Conservation (phyloP, 441 rosid genomes). For the Biscutella laevigata region DNA sequence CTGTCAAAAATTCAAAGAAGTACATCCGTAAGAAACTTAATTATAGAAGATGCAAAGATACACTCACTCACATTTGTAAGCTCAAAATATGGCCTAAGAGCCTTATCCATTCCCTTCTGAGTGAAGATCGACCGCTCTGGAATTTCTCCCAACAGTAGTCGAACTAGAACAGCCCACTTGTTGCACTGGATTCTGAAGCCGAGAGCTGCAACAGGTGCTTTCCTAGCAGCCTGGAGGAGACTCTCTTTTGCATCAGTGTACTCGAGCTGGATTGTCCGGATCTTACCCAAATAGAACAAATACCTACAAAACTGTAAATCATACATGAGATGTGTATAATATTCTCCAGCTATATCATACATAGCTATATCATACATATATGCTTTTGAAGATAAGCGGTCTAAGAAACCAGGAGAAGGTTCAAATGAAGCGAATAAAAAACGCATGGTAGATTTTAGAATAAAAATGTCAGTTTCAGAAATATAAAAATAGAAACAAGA, state of each 20-base stretch:
- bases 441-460: not conserved
- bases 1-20: conserved; percentile 25
- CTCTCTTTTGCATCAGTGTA: conserved; percentile 62
- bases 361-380: too few species aligned
- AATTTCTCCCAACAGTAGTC: conserved; percentile 51
- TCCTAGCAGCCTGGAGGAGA: conserved; percentile 53
- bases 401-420: not conserved
- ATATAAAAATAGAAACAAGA: not conserved
- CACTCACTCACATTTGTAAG: conserved; percentile 54
- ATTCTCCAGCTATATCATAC: not conserved
- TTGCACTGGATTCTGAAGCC: conserved; percentile 50
- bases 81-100: conserved; percentile 50
- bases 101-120: conserved; percentile 57
- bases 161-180: conserved; percentile 52
- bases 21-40: not conserved
- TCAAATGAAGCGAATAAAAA: not conserved
- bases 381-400: not conserved
- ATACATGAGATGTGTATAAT: not conserved
- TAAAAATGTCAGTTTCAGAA: not conserved
- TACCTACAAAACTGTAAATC: conserved; percentile 51
- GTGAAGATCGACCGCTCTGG: conserved; percentile 51
- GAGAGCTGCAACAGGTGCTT: conserved; percentile 46
- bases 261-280: conserved; percentile 54
- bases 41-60: not conserved
- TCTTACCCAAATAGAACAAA: conserved; percentile 51